Evolutionary conservation across 2,329 filamentous ascomycete species (phyloP).

Genomic region (Sclerotinia subarctica): DNA sequence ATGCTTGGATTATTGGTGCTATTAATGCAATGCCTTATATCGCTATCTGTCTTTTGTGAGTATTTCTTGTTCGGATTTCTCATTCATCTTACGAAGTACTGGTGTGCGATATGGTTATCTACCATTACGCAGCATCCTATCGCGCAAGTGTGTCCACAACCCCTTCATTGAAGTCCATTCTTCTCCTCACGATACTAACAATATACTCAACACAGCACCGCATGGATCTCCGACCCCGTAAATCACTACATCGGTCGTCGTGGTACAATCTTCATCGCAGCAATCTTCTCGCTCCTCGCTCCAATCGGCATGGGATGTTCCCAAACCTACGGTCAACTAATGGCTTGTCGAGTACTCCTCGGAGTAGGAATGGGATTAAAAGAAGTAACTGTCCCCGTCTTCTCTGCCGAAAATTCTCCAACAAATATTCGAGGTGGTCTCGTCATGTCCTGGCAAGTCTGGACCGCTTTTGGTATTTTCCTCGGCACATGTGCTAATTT

Average conservation of each 20-base stretch:
- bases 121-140: neutral
- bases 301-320: slow-evolving; percentile 58
- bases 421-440: slow-evolving; percentile 52
- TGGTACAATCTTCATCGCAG: slow-evolving; percentile 61
- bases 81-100: neutral
- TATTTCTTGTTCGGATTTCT: neutral
- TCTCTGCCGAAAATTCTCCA: slow-evolving; percentile 54
- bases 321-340: slow-evolving; percentile 57
- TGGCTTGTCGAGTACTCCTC: slow-evolving; percentile 54
- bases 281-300: slow-evolving; percentile 59
- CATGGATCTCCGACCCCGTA: slow-evolving; percentile 60
- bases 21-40: slow-evolving; percentile 51
- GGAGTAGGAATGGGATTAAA: slow-evolving; percentile 62
- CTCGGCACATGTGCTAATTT: slow-evolving; percentile 64
- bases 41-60: slow-evolving; percentile 47
- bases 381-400: slow-evolving; percentile 49
- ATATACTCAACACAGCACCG: slow-evolving; percentile 36
- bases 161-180: too few species aligned
- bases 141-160: too few species aligned
- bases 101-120: neutral
- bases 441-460: slow-evolving; percentile 52
- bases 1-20: slow-evolving; percentile 56
- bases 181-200: neutral
- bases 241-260: slow-evolving; percentile 59
- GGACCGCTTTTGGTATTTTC: slow-evolving; percentile 63